Conservation (phyloP, 169 alveolate species). For the Plasmodium vinckei region DNA sequence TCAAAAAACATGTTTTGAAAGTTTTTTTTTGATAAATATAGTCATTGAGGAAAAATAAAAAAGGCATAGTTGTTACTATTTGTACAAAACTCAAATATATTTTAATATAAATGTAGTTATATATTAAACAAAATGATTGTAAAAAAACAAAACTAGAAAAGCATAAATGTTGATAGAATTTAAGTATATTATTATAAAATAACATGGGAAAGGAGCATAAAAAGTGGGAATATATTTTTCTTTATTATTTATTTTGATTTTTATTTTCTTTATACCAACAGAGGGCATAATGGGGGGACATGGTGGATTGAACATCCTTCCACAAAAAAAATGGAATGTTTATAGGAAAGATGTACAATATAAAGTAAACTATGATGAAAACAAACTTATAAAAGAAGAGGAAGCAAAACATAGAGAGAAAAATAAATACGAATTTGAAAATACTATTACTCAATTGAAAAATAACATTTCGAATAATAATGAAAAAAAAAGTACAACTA, state of each 20-base stretch:
- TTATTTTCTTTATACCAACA: background rate
- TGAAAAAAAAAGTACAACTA: background rate
- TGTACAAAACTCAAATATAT: too few relatives aligned
- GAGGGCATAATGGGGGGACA: conserved; percentile 93
- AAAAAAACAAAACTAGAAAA: too few relatives aligned
- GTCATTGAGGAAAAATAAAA: too few relatives aligned
- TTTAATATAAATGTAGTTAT: too few relatives aligned
- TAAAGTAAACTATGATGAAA: conserved; percentile 86
- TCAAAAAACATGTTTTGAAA: too few relatives aligned
- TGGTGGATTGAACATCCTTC: conserved; percentile 93
- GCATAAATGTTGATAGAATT: too few relatives aligned
- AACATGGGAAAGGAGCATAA: background rate
- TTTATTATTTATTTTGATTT: background rate
- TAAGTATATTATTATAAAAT: too few relatives aligned
- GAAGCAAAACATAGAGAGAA: conserved; percentile 55
- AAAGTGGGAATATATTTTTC: background rate
- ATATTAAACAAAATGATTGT: too few relatives aligned
- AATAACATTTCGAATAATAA: conserved; percentile 23
- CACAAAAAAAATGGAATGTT: conserved; percentile 94
- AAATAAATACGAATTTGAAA: conserved; percentile 33
- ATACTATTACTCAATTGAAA: conserved; percentile 10
- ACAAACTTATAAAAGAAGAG: conserved; percentile 69
- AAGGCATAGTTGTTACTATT: too few relatives aligned
- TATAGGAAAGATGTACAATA: conserved; percentile 89
- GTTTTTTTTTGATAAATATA: too few relatives aligned